phyloP scores from a whole-genome alignment of 805 yeast genomes.

The Metschnikowia picachoensis region DNA sequence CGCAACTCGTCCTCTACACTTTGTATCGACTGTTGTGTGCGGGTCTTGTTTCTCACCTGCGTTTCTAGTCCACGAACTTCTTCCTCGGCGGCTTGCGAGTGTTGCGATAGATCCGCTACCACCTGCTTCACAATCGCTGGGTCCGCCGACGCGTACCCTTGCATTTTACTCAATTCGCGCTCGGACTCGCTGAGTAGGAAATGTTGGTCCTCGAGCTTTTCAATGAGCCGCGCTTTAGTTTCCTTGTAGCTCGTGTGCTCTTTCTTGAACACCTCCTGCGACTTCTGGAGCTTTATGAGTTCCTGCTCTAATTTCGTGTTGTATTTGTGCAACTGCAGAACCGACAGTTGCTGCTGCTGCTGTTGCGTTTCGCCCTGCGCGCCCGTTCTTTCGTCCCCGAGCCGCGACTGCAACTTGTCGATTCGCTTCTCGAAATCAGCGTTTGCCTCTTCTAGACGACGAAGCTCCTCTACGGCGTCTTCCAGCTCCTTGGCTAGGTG shows the following conservation, averaged over 20 bases:
- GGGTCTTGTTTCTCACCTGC: slow-evolving; percentile 47
- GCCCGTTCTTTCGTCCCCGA: slow-evolving; percentile 29
- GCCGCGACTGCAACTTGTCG: slow-evolving; percentile 13
- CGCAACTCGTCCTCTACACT: slow-evolving; percentile 36
- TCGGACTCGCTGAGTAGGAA: slow-evolving; percentile 53
- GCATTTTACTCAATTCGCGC: slow-evolving; percentile 56
- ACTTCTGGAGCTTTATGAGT: slow-evolving; percentile 53
- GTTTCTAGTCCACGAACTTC: slow-evolving; percentile 30
- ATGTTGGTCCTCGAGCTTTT: slow-evolving; percentile 57
- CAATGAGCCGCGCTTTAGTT: slow-evolving; percentile 55
- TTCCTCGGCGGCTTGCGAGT: slow-evolving; percentile 36
- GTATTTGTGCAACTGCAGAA: slow-evolving; percentile 40
- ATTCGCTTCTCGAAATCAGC: slow-evolving; percentile 11
- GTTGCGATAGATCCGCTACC: slow-evolving; percentile 48
- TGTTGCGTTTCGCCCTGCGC: slow-evolving; percentile 33
- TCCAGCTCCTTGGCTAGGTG: slow-evolving; percentile 55
- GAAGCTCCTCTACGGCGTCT: slow-evolving; percentile 37
- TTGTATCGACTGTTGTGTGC: slow-evolving; percentile 57
- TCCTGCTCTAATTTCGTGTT: slow-evolving; percentile 59
- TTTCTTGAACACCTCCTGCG: slow-evolving; percentile 57
- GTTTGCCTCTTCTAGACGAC: slow-evolving; percentile 28
- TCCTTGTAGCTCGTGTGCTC: slow-evolving; percentile 64
- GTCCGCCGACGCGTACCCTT: slow-evolving; percentile 57
- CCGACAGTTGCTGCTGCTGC: slow-evolving; percentile 29
- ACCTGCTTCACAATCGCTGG: slow-evolving; percentile 51